Conservation (phyloP, 768 basidiomycete species). For the Sistotremastrum niveocremeum region DNA sequence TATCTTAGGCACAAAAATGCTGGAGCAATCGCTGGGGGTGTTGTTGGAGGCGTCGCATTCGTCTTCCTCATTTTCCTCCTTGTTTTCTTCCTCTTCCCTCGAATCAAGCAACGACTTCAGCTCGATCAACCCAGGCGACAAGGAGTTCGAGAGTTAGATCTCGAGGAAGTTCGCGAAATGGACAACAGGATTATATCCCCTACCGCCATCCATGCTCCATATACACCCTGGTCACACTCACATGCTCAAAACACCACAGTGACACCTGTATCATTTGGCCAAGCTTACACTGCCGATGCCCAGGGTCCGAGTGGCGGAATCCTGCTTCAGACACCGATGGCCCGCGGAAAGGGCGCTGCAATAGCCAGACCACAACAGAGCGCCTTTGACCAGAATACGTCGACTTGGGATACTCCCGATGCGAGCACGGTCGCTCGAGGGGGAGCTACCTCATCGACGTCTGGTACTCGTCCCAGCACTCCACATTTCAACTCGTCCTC, state of each 20-base stretch:
- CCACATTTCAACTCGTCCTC: too few species aligned
- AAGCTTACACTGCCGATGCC: too few species aligned
- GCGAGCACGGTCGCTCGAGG: too few species aligned
- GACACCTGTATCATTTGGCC: background rate
- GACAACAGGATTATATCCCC: constrained; percentile 29
- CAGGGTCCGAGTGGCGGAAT: background rate
- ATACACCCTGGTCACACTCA: constrained; percentile 10
- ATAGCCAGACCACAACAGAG: too few species aligned
- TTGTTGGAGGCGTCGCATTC: constrained; percentile 34
- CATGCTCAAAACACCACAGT: constrained; percentile 10
- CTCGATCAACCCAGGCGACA: background rate
- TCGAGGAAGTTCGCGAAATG: constrained; percentile 9
- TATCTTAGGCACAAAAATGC: constrained; percentile 9
- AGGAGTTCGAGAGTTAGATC: background rate
- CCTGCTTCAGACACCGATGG: background rate
- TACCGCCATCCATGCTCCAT: constrained; percentile 40
- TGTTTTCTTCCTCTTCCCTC: constrained; percentile 21
- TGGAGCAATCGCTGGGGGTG: constrained; percentile 40
- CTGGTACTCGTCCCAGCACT: too few species aligned
- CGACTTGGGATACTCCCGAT: too few species aligned
- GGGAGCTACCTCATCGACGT: too few species aligned
- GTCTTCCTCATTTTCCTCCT: constrained; percentile 22
- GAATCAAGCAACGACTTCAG: constrained; percentile 23
- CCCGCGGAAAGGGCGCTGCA: too few species aligned
- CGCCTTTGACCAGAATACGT: too few species aligned